Conservation (phyloP, 345 rosid genomes). For the Zanthoxylum bungeanum region DNA sequence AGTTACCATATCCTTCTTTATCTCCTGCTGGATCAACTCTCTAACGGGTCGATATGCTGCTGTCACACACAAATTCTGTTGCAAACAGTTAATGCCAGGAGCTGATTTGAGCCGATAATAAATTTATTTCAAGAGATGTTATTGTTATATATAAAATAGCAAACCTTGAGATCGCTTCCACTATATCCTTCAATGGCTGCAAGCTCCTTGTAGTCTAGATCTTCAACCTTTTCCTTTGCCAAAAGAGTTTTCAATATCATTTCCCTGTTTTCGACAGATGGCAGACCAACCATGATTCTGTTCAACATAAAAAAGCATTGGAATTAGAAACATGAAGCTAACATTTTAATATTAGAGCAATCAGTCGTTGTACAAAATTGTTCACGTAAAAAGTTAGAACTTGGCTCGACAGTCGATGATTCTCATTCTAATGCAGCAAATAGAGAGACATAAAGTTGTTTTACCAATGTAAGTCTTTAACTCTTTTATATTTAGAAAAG, state of each 20-base stretch:
- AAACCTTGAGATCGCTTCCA: constrained; percentile 99
- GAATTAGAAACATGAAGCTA: constrained; percentile 1
- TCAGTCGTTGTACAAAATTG: not conserved
- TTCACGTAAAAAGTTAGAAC: not conserved
- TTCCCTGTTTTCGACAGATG: constrained; percentile 78
- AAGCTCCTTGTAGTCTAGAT: constrained; percentile 82
- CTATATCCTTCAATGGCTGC: constrained; percentile 84
- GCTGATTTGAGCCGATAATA: constrained; percentile 1
- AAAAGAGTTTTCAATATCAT: constrained; percentile 80
- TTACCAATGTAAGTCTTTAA: not conserved
- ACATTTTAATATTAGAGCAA: not conserved
- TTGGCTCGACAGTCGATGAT: not conserved
- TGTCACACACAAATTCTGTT: constrained; percentile 88
- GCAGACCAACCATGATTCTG: constrained; percentile 98
- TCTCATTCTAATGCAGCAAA: not conserved
- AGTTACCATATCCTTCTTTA: constrained; percentile 68
- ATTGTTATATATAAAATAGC: constrained; percentile 10
- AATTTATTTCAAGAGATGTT: not conserved
- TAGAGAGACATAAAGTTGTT: not conserved
- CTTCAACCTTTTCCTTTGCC: constrained; percentile 72
- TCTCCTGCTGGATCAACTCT: constrained; percentile 82
- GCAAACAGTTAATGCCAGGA: constrained; percentile 20
- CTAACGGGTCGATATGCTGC: constrained; percentile 98
- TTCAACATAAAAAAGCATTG: constrained; percentile 13
- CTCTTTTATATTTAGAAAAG: not conserved